phyloP scores from a whole-genome alignment of 75 land plant genomes.

The Picea glauca region DNA sequence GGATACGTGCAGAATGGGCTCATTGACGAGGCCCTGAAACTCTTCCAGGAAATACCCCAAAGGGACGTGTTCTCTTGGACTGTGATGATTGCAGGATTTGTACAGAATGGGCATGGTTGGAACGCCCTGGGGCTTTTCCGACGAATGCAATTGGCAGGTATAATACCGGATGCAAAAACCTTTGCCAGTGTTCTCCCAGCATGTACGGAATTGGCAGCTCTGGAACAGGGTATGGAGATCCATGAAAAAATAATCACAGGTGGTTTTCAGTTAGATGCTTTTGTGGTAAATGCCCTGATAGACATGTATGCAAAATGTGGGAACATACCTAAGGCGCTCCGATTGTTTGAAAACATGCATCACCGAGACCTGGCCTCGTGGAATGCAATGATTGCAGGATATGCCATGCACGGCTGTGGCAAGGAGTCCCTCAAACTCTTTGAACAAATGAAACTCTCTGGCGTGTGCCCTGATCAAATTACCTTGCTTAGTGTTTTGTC shows the following conservation, averaged over 20 bases:
- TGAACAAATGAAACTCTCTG: constrained; percentile 19
- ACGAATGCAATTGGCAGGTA: constrained; percentile 15
- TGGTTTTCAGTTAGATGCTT: constrained; percentile 10
- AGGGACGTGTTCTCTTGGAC: constrained; percentile 26
- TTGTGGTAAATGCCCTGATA: constrained; percentile 13
- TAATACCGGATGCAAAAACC: constrained; percentile 19
- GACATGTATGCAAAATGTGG: constrained; percentile 20
- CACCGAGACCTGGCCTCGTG: constrained; percentile 8
- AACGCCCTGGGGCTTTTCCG: constrained; percentile 17
- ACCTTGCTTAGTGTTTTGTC: constrained; percentile 22
- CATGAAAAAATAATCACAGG: constrained; percentile 11
- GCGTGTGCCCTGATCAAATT: constrained; percentile 14
- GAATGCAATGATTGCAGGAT: constrained; percentile 21
- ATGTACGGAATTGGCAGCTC: constrained; percentile 13
- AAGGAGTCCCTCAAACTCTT: constrained; percentile 22
- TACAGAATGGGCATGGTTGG: constrained; percentile 11
- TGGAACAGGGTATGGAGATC: constrained; percentile 22
- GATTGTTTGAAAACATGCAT: constrained; percentile 14
- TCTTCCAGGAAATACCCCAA: constrained; percentile 18
- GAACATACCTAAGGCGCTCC: not conserved
- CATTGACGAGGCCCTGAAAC: constrained; percentile 6
- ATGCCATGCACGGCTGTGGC: constrained; percentile 4
- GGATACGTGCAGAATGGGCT: constrained; percentile 16
- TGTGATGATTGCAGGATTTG: constrained; percentile 27
- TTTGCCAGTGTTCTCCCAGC: constrained; percentile 21